Conservation (phyloP, 306 rosid species). For the Cicer cuneatum region DNA sequence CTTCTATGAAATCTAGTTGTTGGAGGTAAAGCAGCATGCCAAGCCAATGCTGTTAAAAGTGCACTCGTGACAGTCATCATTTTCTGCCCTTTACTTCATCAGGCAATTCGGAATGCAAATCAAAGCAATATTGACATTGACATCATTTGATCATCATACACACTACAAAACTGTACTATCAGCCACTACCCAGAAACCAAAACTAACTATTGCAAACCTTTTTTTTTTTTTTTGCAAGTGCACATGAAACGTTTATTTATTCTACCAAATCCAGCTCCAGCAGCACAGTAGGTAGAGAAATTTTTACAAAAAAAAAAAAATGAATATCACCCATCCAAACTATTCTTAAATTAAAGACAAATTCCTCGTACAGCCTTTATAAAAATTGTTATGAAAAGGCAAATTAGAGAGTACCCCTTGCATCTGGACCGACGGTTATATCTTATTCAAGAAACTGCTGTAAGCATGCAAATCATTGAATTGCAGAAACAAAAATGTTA, state of each 20-base stretch:
- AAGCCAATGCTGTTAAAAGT: conserved; percentile 49
- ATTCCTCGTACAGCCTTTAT: background rate
- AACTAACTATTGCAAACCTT: conserved; percentile 50
- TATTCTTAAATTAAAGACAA: conserved; percentile 9
- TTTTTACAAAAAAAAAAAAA: background rate
- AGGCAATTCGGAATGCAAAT: conserved; percentile 44
- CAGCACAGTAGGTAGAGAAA: conserved; percentile 52
- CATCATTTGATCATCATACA: too few species aligned
- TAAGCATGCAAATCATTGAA: conserved; percentile 25
- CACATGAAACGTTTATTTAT: conserved; percentile 41
- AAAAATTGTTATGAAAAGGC: conserved; percentile 26
- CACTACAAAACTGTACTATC: background rate
- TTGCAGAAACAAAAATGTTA: conserved; percentile 21
- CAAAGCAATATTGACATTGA: background rate
- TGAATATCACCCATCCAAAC: conserved; percentile 18
- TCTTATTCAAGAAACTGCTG: conserved; percentile 22
- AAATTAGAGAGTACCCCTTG: conserved; percentile 22
- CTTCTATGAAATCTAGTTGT: conserved; percentile 49
- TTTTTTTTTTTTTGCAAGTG: conserved; percentile 40
- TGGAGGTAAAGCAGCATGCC: conserved; percentile 47
- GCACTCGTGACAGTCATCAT: conserved; percentile 51
- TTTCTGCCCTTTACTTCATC: conserved; percentile 55
- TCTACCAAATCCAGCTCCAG: conserved; percentile 63
- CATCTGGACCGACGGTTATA: conserved; percentile 25
- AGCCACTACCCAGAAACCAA: conserved; percentile 1